These are phyloP conservation scores for Halenospora varia DNA, from an alignment of 495 filamentous ascomycete species.

Conservation along the genomic window DNA sequence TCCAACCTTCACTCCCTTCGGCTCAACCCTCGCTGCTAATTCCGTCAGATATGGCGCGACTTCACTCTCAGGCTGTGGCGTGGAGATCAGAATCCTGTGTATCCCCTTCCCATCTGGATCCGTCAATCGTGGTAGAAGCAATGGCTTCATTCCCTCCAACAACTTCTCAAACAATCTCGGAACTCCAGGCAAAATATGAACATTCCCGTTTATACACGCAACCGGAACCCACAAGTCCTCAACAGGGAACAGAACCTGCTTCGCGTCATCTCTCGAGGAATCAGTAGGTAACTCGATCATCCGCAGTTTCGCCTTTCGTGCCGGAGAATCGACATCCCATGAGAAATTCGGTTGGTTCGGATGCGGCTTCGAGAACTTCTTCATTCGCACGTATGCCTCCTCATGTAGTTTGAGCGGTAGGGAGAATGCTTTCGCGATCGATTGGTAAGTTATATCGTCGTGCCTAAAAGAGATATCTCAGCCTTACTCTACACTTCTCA, in stretches of 20 bases:
- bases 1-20: constrained; percentile 84
- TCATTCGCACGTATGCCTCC: constrained; percentile 76
- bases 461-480: constrained; percentile 50
- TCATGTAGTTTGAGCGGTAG: constrained; percentile 73
- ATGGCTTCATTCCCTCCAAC: constrained; percentile 69
- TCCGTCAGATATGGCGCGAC: constrained; percentile 80
- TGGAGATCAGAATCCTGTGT: constrained; percentile 74
- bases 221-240: constrained; percentile 89
- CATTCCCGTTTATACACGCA: constrained; percentile 80
- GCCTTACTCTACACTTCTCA: background rate
- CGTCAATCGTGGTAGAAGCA: constrained; percentile 60
- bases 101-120: constrained; percentile 80
- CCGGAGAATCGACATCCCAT: constrained; percentile 79
- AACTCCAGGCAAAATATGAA: constrained; percentile 90
- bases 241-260: constrained; percentile 69
- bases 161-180: constrained; percentile 77
- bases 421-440: constrained; percentile 84
- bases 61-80: constrained; percentile 78
- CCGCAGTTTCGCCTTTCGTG: constrained; percentile 72
- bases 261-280: constrained; percentile 50
- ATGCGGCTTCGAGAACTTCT: constrained; percentile 66
- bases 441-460: constrained; percentile 95
- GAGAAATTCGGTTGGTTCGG: constrained; percentile 71
- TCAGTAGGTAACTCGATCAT: constrained; percentile 89
- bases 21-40: constrained; percentile 65